These are phyloP conservation scores for Silene vulgaris DNA, from an alignment of 179 eudicot species.

Conservation along the genomic window DNA sequence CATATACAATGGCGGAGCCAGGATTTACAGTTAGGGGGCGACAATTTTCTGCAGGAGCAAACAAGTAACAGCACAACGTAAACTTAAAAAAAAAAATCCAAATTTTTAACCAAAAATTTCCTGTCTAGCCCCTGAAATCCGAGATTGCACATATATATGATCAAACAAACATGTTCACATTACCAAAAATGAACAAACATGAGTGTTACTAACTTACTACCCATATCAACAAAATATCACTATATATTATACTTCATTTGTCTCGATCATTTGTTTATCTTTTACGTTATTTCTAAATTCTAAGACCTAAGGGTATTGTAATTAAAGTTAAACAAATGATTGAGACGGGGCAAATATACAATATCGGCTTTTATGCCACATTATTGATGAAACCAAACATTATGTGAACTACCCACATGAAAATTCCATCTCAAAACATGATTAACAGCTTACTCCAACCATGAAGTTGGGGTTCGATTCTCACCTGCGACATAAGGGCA, in stretches of 20 bases:
- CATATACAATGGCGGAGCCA: not conserved
- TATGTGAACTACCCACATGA: constrained; percentile 1
- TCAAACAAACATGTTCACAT: not conserved
- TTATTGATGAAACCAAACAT: not conserved
- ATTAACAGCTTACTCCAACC: not conserved
- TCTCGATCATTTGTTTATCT: not conserved
- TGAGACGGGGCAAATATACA: not conserved
- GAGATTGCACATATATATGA: not conserved
- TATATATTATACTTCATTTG: too few relatives aligned
- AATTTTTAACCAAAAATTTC: too few relatives aligned
- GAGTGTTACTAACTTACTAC: not conserved
- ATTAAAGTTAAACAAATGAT: not conserved
- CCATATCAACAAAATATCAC: not conserved
- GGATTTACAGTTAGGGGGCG: too few relatives aligned
- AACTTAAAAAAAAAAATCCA: too few relatives aligned
- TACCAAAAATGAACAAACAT: not conserved
- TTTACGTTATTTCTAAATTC: too few relatives aligned
- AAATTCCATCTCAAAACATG: not conserved
- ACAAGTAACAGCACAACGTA: too few relatives aligned
- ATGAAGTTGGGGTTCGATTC: too few relatives aligned
- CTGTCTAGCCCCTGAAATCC: too few relatives aligned
- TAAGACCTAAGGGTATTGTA: not conserved
- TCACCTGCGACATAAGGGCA: too few relatives aligned
- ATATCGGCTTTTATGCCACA: not conserved
- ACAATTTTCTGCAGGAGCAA: too few relatives aligned